Percentiles rank a stretch among this genome's conserved stretches.
These are phyloP conservation scores for Staphylotrichum tortipilum DNA, from an alignment of 495 filamentous ascomycete species.

Conservation along the genomic window DNA sequence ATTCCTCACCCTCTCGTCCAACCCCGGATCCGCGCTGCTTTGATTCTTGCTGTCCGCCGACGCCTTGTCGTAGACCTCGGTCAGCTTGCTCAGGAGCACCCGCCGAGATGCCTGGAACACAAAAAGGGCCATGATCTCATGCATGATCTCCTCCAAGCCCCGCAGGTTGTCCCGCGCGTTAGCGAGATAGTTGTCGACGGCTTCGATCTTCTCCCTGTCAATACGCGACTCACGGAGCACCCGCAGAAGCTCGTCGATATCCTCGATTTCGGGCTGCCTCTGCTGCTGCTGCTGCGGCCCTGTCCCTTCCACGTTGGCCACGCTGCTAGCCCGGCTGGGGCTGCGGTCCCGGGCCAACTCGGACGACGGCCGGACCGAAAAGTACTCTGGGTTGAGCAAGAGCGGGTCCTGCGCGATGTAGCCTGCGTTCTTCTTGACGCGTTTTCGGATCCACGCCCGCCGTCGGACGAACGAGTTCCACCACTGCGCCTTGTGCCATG, in stretches of 20 bases:
- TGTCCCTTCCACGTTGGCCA: conserved; percentile 1
- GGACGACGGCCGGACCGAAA: conserved; percentile 58
- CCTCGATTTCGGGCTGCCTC: conserved; percentile 45
- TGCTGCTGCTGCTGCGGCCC: too few relatives aligned
- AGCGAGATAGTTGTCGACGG: conserved; percentile 68
- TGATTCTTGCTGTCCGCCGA: conserved; percentile 10
- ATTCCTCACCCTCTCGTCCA: conserved; percentile 38
- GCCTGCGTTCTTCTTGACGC: conserved; percentile 53
- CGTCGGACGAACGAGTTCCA: conserved; percentile 87
- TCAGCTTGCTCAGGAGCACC: conserved; percentile 62
- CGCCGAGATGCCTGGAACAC: conserved; percentile 83
- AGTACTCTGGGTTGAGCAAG: conserved; percentile 75
- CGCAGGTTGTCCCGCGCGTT: conserved; percentile 70
- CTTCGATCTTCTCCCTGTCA: conserved; percentile 84
- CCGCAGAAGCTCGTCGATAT: conserved; percentile 56
- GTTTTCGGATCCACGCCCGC: conserved; percentile 77
- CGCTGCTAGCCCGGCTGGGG: conserved; percentile 16
- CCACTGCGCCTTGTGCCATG: conserved; percentile 90
- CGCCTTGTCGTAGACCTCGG: conserved; percentile 49
- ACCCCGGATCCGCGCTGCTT: conserved; percentile 13
- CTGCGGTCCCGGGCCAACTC: conserved; percentile 30
- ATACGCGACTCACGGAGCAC: conserved; percentile 60
- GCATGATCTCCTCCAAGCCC: conserved; percentile 70
- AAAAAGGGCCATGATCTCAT: conserved; percentile 74
- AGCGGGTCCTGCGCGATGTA: conserved; percentile 41